phyloP scores from a whole-genome alignment of 176 grass and related monocot species.

The Secale cereale region DNA sequence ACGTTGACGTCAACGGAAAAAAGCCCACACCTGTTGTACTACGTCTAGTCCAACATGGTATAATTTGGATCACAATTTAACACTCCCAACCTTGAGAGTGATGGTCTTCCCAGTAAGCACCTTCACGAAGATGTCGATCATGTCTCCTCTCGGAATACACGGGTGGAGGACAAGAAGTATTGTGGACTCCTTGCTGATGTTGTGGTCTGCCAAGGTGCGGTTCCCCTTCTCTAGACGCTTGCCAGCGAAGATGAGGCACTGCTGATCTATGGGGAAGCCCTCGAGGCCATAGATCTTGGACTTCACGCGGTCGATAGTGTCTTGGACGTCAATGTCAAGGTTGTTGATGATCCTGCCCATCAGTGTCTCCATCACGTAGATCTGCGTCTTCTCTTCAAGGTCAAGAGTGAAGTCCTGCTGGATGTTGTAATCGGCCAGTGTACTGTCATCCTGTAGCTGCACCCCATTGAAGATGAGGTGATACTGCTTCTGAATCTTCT shows the following conservation, averaged over 20 bases:
- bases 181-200: not conserved
- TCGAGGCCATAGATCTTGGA: not conserved
- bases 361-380: not conserved
- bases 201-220: not conserved
- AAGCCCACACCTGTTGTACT: too few relatives aligned
- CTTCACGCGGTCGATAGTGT: not conserved
- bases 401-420: not conserved
- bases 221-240: not conserved
- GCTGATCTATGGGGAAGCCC: not conserved
- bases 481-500: not conserved
- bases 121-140: not conserved
- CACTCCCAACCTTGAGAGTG: not conserved
- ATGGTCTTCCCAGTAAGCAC: not conserved
- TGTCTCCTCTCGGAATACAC: not conserved
- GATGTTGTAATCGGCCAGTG: not conserved
- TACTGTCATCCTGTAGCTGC: not conserved
- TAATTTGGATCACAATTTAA: too few relatives aligned
- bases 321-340: not conserved
- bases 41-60: too few relatives aligned
- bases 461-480: not conserved
- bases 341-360: not conserved
- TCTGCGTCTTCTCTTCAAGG: not conserved
- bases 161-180: not conserved
- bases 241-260: too few relatives aligned
- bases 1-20: too few relatives aligned